Evolutionary conservation across 805 yeast genomes (phyloP), one percentile per base, ranked within the genome.

Genomic region (Candida palmyrensis): DNA sequence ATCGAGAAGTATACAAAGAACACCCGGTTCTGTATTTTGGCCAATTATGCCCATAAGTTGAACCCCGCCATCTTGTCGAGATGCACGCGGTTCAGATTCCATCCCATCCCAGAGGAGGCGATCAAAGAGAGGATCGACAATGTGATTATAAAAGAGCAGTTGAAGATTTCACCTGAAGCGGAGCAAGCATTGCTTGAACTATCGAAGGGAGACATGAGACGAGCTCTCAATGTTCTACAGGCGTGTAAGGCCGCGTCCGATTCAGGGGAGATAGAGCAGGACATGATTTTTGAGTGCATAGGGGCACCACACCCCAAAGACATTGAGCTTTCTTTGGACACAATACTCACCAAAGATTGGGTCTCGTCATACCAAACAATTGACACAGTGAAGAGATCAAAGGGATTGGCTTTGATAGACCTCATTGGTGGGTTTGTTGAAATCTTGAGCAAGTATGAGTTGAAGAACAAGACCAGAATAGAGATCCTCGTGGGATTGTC

Each of bases 191-290:
- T 92, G 30, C 64, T 92, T 36, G 67, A 63, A 33, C 68, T 92
- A 35, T 73, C 92, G n/a, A 75, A 79, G 37, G 99, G 99, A 33
- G 99, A 92, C 57, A 92, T 92, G 98, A 77, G 99, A 63, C 76
- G 85, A 32, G 95, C 95, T 1, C 68, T 92, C 46, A 92, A 92
- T 51, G 96, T 92, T 4, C 59, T 92, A 37, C 99, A 92, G 59
- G 95, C 97, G 0, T 86, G 97, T 56, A 75, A 82, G 41, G 89
- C 96, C 0, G 84, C 95, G 2, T 61, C 58, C 16, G 68, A 52
- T 6, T 76, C 69, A 21, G 76, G 73, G 31, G 58, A 48, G 27
- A 82, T 92, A 25, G 73, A 81, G 18, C 74, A 72, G 19, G 79
- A 77, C 35, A 80, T 84, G 78, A 79, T 92, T 23, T 92, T 86